Base-by-base conservation (phyloP, 257 asterid species). In the Verbena officinalis region DNA sequence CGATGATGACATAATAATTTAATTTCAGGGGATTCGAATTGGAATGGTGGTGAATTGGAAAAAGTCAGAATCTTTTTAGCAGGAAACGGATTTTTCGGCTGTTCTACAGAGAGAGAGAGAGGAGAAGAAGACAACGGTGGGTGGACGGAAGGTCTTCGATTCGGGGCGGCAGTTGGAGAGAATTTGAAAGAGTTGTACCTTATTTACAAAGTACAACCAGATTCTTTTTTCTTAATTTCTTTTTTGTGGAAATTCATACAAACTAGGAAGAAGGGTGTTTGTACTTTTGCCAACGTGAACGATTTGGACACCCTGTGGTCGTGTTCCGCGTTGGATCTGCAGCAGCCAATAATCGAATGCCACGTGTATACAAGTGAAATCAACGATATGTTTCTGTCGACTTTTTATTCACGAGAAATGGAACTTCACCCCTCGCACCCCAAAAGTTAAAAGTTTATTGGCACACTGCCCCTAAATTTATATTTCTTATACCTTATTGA, bases 1-100 rank as follows among this genome's bases (percentile, higher is more conserved):
- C 46, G 74, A 54, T 15, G 75, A 31, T 55, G 80, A 69, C 71
- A 74, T 72, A 54, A 20, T 50, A 65, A 33, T 45, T 27, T 27
- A 27, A 27, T 27, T 2, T 5, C 33, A 4, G 3, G 55, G 64
- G 5, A 36, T 15, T 24, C 9, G 48, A 33, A 50, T 45, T 11
- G 52, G 27, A 15, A 36, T 11, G 19, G 42, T 6, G 64, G 27
- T 14, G 50, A 15, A 12, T 13, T 1, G 50, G 49, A 23, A 23
- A 52, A 52, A n/a, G n/a, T n/a, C n/a, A n/a, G n/a, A n/a, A n/a
- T n/a, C n/a, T 54, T 42, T 54, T 30, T n/a, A 27, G 14, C 60
- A 27, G 12, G 24, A 14, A 45, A 30, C 56, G 27, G 56, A 15
- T 44, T 24, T 24, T 61, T 17, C 66, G 66, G 66, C 65, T 1